Evolutionary conservation across 129 eudicot species (phyloP), one percentile per base, ranked within the genome.

Genomic region (Lactuca sativa): DNA sequence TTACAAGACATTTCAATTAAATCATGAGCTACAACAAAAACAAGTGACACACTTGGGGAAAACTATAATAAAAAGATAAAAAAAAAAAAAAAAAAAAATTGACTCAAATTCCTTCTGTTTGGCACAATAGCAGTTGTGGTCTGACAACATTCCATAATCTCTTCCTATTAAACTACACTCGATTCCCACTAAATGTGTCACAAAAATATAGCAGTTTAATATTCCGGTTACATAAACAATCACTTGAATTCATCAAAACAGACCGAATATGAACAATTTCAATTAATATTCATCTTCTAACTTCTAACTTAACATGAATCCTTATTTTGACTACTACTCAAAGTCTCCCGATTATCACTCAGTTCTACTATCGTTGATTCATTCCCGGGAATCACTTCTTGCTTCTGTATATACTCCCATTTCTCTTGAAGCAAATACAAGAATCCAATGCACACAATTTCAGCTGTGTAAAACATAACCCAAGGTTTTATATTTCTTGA

Each of bases 401-500:
- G 92, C 60, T 82, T 75, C 32, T 69, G 68, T 64, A 89, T 77
- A 49, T 89, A 82, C 32, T 82, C 81, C 92, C 90, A 85, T 62
- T 93, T 93, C 38, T 85, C 99, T 78, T 93, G 99, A 59, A 93
- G 83, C 60, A 93, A 76, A 67, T 93, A 93, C 66, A 86, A 48
- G 48, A 81, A 81, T 4, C 80, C 85, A 17, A 87, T 81, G 78
- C 84, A 69, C 3, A 80, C 72, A 21, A 87, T 73, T 64, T 93
- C 81, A 32, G 71, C 83, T 14, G 90, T 87, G 80, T 84, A 90
- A 66, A 90, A 17, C 7, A 84, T 71, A 2, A 60, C 79, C 97
- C 97, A 93, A 8, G 87, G 61, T 12, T 70, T 83, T 10, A 76
- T 72, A 63, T 82, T 77, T 70, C 71, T 93, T 38, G 82, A 81